Evolutionary conservation across 345 rosid species (phyloP).

Genomic region (Boechera retrofracta): DNA sequence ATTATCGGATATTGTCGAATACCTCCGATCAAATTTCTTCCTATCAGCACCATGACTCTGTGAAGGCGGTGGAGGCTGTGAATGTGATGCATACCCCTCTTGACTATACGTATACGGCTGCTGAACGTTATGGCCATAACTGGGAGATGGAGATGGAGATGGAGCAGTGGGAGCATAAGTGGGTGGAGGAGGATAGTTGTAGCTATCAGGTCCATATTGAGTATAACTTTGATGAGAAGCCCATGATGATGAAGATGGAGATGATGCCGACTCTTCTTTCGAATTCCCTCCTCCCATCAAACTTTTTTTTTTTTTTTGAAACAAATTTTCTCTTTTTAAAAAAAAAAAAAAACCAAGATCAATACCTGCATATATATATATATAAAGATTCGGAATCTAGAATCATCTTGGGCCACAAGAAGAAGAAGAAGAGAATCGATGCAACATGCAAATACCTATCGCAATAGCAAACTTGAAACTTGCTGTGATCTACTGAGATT

Average conservation of each 20-base stretch:
- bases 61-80: constrained; percentile 48
- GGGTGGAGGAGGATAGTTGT: constrained; percentile 48
- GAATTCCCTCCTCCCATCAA: constrained; percentile 79
- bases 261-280: constrained; percentile 49
- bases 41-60: constrained; percentile 36
- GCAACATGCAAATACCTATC: constrained; percentile 23
- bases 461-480: constrained; percentile 1
- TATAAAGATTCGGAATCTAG: constrained; percentile 12
- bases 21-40: constrained; percentile 72
- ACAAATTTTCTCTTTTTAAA: neutral
- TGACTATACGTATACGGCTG: constrained; percentile 19
- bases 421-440: neutral
- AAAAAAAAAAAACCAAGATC: too few relatives aligned
- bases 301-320: neutral
- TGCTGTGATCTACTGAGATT: too few relatives aligned
- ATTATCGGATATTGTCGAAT: constrained; percentile 80
- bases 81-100: neutral
- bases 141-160: neutral
- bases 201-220: constrained; percentile 58
- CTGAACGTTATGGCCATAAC: neutral
- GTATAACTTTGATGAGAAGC: constrained; percentile 48
- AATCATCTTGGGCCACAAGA: neutral
- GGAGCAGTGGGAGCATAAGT: neutral
- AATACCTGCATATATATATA: constrained; percentile 28
- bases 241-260: constrained; percentile 59